Conservation (phyloP, 768 basidiomycete genomes). For the Leucosporidium yakuticum region DNA sequence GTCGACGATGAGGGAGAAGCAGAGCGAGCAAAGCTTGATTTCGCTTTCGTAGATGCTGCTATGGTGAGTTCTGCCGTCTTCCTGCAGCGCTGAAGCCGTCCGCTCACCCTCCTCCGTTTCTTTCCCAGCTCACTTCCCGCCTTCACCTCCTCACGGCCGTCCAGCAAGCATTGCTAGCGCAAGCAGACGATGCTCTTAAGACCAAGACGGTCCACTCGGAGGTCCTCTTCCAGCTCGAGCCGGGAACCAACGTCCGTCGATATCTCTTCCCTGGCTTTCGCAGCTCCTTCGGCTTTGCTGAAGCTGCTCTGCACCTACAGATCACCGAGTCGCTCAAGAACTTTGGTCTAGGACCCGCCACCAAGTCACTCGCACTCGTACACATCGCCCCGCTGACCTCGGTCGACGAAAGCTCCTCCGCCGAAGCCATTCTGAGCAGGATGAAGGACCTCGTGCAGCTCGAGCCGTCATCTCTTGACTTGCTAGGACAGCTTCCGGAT, state of each 20-base stretch:
- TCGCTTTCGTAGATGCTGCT: slow-evolving; percentile 79
- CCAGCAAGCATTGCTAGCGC: slow-evolving; percentile 69
- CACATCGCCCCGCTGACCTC: slow-evolving; percentile 48
- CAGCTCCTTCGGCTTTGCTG: too few relatives aligned
- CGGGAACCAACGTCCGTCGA: slow-evolving; percentile 70
- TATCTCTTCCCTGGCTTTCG: slow-evolving; percentile 4
- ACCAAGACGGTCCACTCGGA: slow-evolving; percentile 90
- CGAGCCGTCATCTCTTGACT: slow-evolving; percentile 49
- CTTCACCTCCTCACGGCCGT: slow-evolving; percentile 78
- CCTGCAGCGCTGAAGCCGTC: background rate
- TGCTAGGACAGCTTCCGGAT: slow-evolving; percentile 41
- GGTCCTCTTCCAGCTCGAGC: slow-evolving; percentile 77
- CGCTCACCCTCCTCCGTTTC: background rate
- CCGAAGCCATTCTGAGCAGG: slow-evolving; percentile 47
- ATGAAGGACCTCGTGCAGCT: slow-evolving; percentile 62
- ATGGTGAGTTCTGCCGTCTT: slow-evolving; percentile 53
- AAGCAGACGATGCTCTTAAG: slow-evolving; percentile 55
- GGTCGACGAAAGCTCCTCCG: slow-evolving; percentile 42
- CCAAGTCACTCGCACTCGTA: slow-evolving; percentile 64
- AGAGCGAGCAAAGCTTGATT: slow-evolving; percentile 74
- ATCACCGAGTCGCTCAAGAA: slow-evolving; percentile 81
- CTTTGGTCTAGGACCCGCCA: slow-evolving; percentile 70
- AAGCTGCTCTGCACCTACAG: slow-evolving; percentile 45
- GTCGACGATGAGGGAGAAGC: slow-evolving; percentile 56
- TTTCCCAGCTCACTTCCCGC: slow-evolving; percentile 65